Evolutionary conservation across 2,329 filamentous ascomycete species (phyloP).

Genomic region (Berkeleyomyces rouxiae): DNA sequence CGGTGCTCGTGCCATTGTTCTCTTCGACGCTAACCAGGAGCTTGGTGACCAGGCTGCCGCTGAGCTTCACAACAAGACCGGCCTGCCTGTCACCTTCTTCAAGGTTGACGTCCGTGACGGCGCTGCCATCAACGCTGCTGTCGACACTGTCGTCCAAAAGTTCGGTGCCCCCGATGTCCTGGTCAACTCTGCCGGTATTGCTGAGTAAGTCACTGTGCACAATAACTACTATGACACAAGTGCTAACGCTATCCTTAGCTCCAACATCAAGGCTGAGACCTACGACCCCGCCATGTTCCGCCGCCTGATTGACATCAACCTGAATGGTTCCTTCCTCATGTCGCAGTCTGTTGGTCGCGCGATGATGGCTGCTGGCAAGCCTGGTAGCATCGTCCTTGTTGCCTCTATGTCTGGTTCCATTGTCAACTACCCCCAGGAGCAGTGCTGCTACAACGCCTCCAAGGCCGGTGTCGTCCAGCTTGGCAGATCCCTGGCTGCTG

Average conservation of each 20-base stretch:
- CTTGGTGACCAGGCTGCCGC: conserved; percentile 53
- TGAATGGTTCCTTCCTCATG: conserved; percentile 64
- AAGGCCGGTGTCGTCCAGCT: conserved; percentile 68
- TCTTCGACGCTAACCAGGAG: conserved; percentile 63
- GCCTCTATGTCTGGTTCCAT: conserved; percentile 70
- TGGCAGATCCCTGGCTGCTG: conserved; percentile 63
- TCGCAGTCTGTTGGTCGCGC: conserved; percentile 52
- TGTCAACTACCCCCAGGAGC: conserved; percentile 75
- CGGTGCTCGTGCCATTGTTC: conserved; percentile 54
- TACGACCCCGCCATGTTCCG: conserved; percentile 66
- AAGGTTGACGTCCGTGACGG: conserved; percentile 63
- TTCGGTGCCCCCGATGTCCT: conserved; percentile 57
- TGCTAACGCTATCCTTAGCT: conserved; percentile 22
- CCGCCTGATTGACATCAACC: conserved; percentile 65
- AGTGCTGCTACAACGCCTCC: conserved; percentile 69
- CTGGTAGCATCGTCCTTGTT: conserved; percentile 58
- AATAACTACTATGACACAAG: conserved; percentile 17
- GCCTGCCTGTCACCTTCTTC: conserved; percentile 58
- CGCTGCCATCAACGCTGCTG: conserved; percentile 50
- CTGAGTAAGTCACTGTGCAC: conserved; percentile 30
- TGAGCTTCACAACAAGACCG: conserved; percentile 55
- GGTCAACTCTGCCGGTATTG: conserved; percentile 68
- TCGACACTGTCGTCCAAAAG: conserved; percentile 46
- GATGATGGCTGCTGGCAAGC: conserved; percentile 57
- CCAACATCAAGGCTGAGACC: conserved; percentile 66